Percentiles rank a stretch among this genome's conserved stretches.
phyloP scores from a whole-genome alignment of 164 flowering plant genomes.

The Tetrastigma voinierianum region DNA sequence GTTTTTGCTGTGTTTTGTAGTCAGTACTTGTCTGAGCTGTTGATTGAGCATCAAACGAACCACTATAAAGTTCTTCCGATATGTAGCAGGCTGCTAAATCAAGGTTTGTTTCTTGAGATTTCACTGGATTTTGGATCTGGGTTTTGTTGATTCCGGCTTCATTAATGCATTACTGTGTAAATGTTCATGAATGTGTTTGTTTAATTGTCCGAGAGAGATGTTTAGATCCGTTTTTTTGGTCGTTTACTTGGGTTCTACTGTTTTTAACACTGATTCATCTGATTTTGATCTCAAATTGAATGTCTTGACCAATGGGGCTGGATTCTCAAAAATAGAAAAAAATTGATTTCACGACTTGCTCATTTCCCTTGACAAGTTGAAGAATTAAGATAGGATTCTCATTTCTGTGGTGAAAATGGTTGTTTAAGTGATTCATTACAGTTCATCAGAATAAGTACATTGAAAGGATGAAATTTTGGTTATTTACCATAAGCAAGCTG shows the following conservation, averaged over 20 bases:
- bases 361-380: too few relatives aligned
- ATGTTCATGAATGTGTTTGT: conserved; percentile 9
- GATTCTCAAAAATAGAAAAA: too few relatives aligned
- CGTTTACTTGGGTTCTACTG: too few relatives aligned
- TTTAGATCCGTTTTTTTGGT: too few relatives aligned
- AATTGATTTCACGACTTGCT: too few relatives aligned
- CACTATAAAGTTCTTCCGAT: conserved; percentile 88
- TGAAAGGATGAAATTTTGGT: too few relatives aligned
- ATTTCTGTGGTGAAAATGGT: not conserved
- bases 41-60: conserved; percentile 94
- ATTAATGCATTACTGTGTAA: not conserved
- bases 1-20: conserved; percentile 32
- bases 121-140: conserved; percentile 25
- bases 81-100: conserved; percentile 85
- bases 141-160: conserved; percentile 1
- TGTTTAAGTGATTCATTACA: too few relatives aligned
- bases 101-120: conserved; percentile 46
- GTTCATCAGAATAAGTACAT: too few relatives aligned
- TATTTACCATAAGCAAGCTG: too few relatives aligned
- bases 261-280: too few relatives aligned
- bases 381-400: too few relatives aligned
- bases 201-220: not conserved
- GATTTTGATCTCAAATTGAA: too few relatives aligned
- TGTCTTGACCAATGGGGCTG: not conserved
- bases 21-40: conserved; percentile 88